phyloP scores from a whole-genome alignment of 2,329 filamentous ascomycete species.

The Stagonosporopsis cucurbitacearum region DNA sequence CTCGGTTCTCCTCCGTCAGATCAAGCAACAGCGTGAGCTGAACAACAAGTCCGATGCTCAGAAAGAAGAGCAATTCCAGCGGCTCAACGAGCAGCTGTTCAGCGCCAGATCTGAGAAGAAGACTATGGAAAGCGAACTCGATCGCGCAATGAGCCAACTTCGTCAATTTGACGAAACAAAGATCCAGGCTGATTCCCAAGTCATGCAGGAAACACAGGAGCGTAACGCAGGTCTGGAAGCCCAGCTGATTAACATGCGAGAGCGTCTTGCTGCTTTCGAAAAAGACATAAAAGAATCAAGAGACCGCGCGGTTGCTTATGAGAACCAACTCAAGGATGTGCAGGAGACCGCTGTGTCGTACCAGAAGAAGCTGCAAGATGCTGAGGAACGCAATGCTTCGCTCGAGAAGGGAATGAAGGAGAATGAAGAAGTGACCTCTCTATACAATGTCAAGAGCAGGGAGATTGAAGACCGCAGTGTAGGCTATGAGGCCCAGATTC shows the following conservation, averaged over 20 bases:
- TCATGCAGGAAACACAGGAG: constrained; percentile 39
- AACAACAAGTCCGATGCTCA: constrained; percentile 80
- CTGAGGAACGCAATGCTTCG: constrained; percentile 34
- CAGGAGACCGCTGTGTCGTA: constrained; percentile 39
- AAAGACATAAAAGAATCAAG: constrained; percentile 34
- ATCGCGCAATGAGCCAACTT: constrained; percentile 44
- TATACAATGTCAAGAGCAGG: constrained; percentile 30
- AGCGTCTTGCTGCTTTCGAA: constrained; percentile 42
- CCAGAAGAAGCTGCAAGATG: constrained; percentile 38
- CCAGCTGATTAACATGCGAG: constrained; percentile 43
- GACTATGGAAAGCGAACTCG: constrained; percentile 45
- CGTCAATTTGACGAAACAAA: constrained; percentile 40
- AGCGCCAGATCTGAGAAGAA: constrained; percentile 45
- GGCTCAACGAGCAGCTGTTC: constrained; percentile 52
- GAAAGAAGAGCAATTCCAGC: constrained; percentile 48
- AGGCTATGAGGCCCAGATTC: constrained; percentile 42
- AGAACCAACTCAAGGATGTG: constrained; percentile 43
- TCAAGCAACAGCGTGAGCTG: constrained; percentile 92
- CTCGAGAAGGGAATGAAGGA: constrained; percentile 41
- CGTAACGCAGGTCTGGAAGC: constrained; percentile 43
- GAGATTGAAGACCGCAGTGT: constrained; percentile 32
- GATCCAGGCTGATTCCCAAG: constrained; percentile 25
- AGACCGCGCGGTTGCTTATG: constrained; percentile 39
- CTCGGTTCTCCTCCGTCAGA: constrained; percentile 84
- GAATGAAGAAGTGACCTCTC: constrained; percentile 35